Base-by-base conservation (phyloP, 345 rosid genomes). In the Excoecaria agallocha region DNA sequence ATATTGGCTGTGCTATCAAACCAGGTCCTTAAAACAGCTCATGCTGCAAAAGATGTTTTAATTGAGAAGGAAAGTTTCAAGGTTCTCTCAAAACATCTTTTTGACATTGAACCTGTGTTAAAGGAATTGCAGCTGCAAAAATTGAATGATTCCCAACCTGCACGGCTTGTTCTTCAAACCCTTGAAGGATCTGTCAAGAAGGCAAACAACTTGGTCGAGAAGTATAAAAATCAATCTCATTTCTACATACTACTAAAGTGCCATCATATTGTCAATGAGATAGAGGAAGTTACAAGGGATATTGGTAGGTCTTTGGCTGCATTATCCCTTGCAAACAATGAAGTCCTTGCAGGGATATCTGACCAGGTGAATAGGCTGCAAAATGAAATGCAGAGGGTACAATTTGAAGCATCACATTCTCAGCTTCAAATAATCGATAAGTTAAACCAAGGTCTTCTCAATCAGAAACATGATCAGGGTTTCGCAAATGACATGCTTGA, bases 1-100 rank as follows among this genome's bases (percentile, higher is more conserved):
- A 78, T 85, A 65, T 84, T 89, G 71, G 89, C 89, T 68, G 85
- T 89, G 64, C 76, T 89, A 56, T 82, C 87, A 58, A 81, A 77
- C 63, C 89, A 89, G 81, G 89, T 89, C 45, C 74, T 89, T 41
- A 87, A 86, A 85, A 89, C 93, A 66, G 93, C 93, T 45, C 87
- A 84, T 70, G 91, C 93, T 77, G 91, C 93, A 73, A 89, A 86
- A 49, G 85, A 89, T 79, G 76, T 89, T 68, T 52, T 89, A 2
- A 66, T 86, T 13, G 91, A 87, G 85, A 89, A 84, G 76, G 89
- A 87, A 3, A 89, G 93, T 82, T 89, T 87, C 84, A 87, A 74
- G 83, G 85, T 83, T 71, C 86, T 89, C 16, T 79, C 93, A 3
- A 86, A 87, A 80, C 85, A 87, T 81, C 87, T 89, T 24, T 83